Evolutionary conservation across 768 basidiomycete species (phyloP).

Genomic region (Kwoniella sp.): DNA sequence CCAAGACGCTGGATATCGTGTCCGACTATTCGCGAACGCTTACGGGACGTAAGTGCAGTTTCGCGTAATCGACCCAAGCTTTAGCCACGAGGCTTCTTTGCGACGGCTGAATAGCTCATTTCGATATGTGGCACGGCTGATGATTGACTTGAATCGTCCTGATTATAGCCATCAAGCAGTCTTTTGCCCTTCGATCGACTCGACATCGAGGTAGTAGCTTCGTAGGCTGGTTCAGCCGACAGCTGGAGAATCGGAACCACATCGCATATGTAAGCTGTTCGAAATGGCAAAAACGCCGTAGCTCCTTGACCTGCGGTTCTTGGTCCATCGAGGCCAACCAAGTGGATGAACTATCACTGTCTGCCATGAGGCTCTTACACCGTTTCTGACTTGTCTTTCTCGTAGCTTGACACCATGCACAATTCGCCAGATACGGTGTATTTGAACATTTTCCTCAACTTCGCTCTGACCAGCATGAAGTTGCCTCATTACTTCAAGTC

Average conservation of each 20-base stretch:
- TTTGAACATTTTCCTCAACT: constrained; percentile 83
- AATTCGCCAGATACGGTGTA: constrained; percentile 68
- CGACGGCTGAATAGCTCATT: constrained; percentile 41
- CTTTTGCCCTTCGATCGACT: constrained; percentile 40
- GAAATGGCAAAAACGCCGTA: no score
- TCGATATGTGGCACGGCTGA: constrained; percentile 46
- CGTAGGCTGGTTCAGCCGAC: constrained; percentile 50
- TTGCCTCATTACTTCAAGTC: constrained; percentile 74
- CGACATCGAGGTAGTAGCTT: constrained; percentile 36
- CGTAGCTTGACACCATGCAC: constrained; percentile 65
- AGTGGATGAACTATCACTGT: no score
- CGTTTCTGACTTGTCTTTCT: not conserved
- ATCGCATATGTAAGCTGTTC: constrained; percentile 63
- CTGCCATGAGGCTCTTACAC: no score
- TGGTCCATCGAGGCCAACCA: no score
- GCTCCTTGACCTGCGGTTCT: no score
- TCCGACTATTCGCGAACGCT: constrained; percentile 75
- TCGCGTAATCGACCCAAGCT: no score
- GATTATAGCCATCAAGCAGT: constrained; percentile 50
- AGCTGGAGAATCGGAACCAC: constrained; percentile 72
- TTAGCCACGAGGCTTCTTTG: no score
- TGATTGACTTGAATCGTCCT: not conserved
- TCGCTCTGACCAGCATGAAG: constrained; percentile 79
- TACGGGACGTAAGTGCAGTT: constrained; percentile 62
- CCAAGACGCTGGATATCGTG: constrained; percentile 71